Evolutionary conservation across 768 basidiomycete species (phyloP), one percentile per base, ranked within the genome.

Genomic region (Russula sp.): DNA sequence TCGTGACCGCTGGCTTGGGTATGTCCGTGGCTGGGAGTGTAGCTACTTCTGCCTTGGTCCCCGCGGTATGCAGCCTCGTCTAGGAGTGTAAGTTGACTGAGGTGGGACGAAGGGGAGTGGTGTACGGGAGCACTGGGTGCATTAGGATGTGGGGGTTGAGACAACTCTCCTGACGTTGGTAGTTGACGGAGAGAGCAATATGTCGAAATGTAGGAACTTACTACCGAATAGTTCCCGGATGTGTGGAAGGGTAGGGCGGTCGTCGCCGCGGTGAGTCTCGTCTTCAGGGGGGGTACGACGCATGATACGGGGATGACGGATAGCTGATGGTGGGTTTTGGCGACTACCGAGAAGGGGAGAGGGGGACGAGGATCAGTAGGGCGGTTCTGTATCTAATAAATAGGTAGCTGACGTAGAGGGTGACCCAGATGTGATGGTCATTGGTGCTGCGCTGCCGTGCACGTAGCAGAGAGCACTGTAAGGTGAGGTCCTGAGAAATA

Each of bases 191-290:
- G 52, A 13, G 47, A 35, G 6, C 27, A 34, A 10, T 9, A 8
- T 10, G 10, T 37, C 20, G 31, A 39, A 62, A 32, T 22, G 56
- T 20, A 27, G 22, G 27, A 27, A 55, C 67, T 53, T 37, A 68
- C 67, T 61, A 2, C 67, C 61, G 49, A 68, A 68, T 10, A 68
- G 55, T 42, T 68, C 62, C 34, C 66, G 65, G 32, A 68, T 68
- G 7, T 65, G 65, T 18, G 67, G 67, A n/a, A 68, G 65, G 32
- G 67, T 68, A 39, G 67, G 67, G 34, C 67, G 65, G 55, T 61
- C 49, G 8, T 64, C 65, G 16, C 58, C 55, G 32, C 67, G 67
- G 59, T 44, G 56, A 51, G 67, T 48, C 55, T 61, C 67, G 56
- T 55, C 59, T 31, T 58, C 31, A 14, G 62, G 44, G 62, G 52